Evolutionary conservation across 768 basidiomycete genomes (phyloP), one percentile per base, ranked within the genome.

Genomic region (Strobilomyces confusus): DNA sequence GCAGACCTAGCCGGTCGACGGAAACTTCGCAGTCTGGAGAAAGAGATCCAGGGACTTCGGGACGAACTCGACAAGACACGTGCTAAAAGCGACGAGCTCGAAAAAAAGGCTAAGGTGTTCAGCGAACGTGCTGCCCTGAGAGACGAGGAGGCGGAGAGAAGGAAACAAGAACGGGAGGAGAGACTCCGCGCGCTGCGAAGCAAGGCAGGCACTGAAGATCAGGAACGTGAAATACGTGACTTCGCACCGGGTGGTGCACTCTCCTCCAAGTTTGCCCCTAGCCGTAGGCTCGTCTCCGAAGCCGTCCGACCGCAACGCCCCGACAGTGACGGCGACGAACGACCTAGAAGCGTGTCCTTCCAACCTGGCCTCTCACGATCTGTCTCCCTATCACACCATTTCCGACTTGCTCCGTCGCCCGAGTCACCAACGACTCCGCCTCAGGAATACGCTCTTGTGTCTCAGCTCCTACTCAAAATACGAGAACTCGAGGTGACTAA

Each of bases 41-140:
- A 82, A 65, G 92, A 95, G 74, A 87, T 95, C n/a, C 73, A 77
- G 49, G 74, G 74, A 5, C 75, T 95, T 29, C 77, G 83, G 43
- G 83, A 85, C 32, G 89, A 91, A 59, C 76, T 94, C 29, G 90
- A 93, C 62, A 77, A 78, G 62, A 85, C 85, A n/a, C 84, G 84
- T 59, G 80, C 79, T 37, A 79, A 75, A 63, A 86, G 86, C 59
- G 80, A 82, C 44, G 86, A 86, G 68, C 70, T 90, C 33, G 88
- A 91, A 69, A 78, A 83, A 67, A 82, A 81, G 62, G 78, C 83
- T 0, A 79, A 79, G 58, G 66, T 69, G 20, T 70, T 69, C 41
- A 73, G 62, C 54, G 71, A 60, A 37, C 54, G 40, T 33, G 52
- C 60, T 42, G 15, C 55, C 38, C 17, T 59, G 22, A 63, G 59